A percentile compares a stretch with the other conserved stretches of the same genome.
These are phyloP conservation scores for Flagelloscypha sp. DNA, from an alignment of 768 basidiomycete genomes.

Conservation along the genomic window DNA sequence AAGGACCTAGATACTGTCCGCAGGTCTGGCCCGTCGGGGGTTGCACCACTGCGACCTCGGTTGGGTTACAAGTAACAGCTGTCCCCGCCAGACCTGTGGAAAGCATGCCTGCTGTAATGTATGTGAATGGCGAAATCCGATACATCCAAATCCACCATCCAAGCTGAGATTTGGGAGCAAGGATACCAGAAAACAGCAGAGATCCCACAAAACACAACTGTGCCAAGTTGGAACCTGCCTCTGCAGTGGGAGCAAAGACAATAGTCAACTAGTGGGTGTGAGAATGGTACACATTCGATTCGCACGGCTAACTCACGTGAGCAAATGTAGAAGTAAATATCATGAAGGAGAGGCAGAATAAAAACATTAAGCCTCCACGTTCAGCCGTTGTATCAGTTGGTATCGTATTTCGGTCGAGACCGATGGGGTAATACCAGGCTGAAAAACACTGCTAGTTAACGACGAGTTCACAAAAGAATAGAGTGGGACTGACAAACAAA, in stretches of 20 bases:
- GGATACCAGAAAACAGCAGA: slow-evolving; percentile 20
- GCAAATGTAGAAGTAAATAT: slow-evolving; percentile 27
- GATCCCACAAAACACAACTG: no score
- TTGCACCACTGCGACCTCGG: slow-evolving; percentile 26
- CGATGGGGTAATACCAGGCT: slow-evolving; percentile 30
- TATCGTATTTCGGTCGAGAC: slow-evolving; percentile 30
- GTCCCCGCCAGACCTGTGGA: slow-evolving; percentile 31
- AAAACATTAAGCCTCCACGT: slow-evolving; percentile 33
- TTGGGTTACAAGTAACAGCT: slow-evolving; percentile 17
- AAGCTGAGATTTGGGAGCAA: slow-evolving; percentile 17
- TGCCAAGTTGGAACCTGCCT: no score
- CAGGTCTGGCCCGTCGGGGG: slow-evolving; percentile 57
- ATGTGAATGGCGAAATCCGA: slow-evolving; percentile 40
- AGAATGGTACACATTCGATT: no score
- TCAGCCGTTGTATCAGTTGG: slow-evolving; percentile 22
- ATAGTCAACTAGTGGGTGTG: no score
- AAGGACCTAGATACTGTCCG: slow-evolving; percentile 38
- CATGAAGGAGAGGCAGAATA: slow-evolving; percentile 27
- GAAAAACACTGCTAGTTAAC: no score
- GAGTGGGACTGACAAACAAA: slow-evolving; percentile 16
- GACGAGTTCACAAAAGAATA: no score
- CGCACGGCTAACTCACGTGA: no score
- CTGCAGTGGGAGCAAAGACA: no score
- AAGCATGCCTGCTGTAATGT: slow-evolving; percentile 42
- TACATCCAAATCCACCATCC: slow-evolving; percentile 29